Evolutionary conservation across 179 eudicot species (phyloP).

Genomic region (Actinidia arguta): DNA sequence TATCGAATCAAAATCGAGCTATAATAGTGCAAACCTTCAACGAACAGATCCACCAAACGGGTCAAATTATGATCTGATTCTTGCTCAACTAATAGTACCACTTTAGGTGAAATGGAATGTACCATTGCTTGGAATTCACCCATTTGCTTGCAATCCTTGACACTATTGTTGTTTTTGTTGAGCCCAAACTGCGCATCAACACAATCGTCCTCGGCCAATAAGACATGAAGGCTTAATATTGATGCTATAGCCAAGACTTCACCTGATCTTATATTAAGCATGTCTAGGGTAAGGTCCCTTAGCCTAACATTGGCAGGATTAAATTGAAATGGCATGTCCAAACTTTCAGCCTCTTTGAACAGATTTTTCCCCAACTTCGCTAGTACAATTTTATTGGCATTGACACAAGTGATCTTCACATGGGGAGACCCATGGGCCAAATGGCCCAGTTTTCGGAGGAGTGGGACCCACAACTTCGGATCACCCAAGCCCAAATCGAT

Average conservation of each 20-base stretch:
- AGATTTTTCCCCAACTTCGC: constrained; percentile 29
- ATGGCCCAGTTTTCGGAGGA: constrained; percentile 24
- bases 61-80: constrained; percentile 43
- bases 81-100: constrained; percentile 40
- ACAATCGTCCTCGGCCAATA: constrained; percentile 41
- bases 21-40: constrained; percentile 41
- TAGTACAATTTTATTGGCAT: constrained; percentile 29
- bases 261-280: constrained; percentile 32
- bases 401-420: constrained; percentile 44
- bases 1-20: constrained; percentile 44
- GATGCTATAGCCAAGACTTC: constrained; percentile 40
- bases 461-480: constrained; percentile 38
- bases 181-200: constrained; percentile 27
- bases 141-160: constrained; percentile 29
- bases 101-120: constrained; percentile 34
- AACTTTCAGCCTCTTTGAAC: constrained; percentile 36
- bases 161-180: constrained; percentile 25
- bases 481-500: constrained; percentile 45
- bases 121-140: constrained; percentile 33
- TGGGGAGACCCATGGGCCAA: constrained; percentile 33
- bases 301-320: constrained; percentile 34
- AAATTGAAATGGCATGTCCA: constrained; percentile 37
- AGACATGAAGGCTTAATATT: constrained; percentile 26
- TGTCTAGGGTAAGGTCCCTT: constrained; percentile 31
- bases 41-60: constrained; percentile 38